Evolutionary conservation across 1,139 yeast genomes (phyloP).

Genomic region (Candida sp.): DNA sequence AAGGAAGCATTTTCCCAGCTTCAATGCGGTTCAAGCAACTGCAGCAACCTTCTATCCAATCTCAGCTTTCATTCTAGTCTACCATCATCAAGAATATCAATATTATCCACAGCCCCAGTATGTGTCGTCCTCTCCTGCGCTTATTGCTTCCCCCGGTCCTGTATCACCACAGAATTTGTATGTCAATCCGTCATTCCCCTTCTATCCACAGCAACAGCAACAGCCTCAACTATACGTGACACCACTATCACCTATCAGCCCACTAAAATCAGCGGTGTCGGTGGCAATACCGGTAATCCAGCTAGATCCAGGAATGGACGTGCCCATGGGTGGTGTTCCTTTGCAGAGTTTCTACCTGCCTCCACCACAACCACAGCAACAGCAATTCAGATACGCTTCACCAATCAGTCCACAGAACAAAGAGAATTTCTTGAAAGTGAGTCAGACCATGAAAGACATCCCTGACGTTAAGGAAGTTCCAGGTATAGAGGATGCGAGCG

Average conservation of each 20-base stretch:
- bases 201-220: too few relatives aligned
- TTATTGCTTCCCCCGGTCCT: not conserved
- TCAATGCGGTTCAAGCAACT: not conserved
- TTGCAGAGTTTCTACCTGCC: slow-evolving; percentile 4
- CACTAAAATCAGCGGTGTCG: not conserved
- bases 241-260: slow-evolving; percentile 1
- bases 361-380: not conserved
- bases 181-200: not conserved
- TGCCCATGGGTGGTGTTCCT: slow-evolving; percentile 31
- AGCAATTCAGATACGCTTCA: not conserved
- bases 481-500: not conserved
- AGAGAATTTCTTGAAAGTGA: not conserved
- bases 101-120: not conserved
- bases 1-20: not conserved
- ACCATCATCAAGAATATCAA: not conserved
- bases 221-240: not conserved
- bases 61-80: not conserved
- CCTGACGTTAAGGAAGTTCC: not conserved
- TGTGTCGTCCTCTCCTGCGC: not conserved
- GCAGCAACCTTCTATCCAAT: not conserved
- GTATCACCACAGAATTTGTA: not conserved
- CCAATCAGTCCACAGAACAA: slow-evolving; percentile 8
- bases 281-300: slow-evolving; percentile 53
- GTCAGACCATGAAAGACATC: not conserved
- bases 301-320: slow-evolving; percentile 25